A percentile compares a stretch with the other conserved stretches of the same genome.
Conservation (phyloP, 768 basidiomycete species). For the Cystofilobasidium macerans region DNA sequence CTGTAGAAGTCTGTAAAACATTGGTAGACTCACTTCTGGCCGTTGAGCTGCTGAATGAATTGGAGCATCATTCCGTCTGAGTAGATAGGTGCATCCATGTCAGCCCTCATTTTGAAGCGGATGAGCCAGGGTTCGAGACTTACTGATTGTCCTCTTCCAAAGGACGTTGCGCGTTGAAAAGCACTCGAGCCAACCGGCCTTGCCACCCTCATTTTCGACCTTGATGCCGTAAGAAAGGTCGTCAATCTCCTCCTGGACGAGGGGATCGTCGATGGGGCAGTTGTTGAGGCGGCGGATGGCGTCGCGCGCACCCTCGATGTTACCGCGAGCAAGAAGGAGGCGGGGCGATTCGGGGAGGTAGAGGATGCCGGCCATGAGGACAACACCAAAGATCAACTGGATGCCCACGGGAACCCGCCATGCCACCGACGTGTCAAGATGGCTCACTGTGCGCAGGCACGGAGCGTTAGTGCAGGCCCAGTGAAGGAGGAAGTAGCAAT, state of each 20-base stretch:
- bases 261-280: constrained; percentile 48
- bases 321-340: constrained; percentile 34
- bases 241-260: constrained; percentile 52
- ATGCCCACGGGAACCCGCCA: constrained; percentile 58
- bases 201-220: constrained; percentile 67
- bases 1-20: constrained; percentile 60
- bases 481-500: neutral
- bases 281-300: constrained; percentile 60
- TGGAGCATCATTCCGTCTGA: constrained; percentile 59
- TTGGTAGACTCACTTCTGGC: constrained; percentile 51
- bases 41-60: constrained; percentile 60
- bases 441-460: too few relatives aligned
- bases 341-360: constrained; percentile 65
- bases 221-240: constrained; percentile 57
- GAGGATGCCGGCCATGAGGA: constrained; percentile 44
- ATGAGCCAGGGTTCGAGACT: neutral
- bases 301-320: constrained; percentile 44
- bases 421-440: constrained; percentile 50
- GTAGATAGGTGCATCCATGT: neutral
- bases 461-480: too few relatives aligned
- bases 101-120: neutral
- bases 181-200: constrained; percentile 67
- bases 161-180: constrained; percentile 58
- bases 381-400: constrained; percentile 48
- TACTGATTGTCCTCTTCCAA: constrained; percentile 57